A percentile compares a stretch with the other conserved stretches of the same genome.
Conservation (phyloP, 768 basidiomycete species). For the Strobilomyces echinocephalus region DNA sequence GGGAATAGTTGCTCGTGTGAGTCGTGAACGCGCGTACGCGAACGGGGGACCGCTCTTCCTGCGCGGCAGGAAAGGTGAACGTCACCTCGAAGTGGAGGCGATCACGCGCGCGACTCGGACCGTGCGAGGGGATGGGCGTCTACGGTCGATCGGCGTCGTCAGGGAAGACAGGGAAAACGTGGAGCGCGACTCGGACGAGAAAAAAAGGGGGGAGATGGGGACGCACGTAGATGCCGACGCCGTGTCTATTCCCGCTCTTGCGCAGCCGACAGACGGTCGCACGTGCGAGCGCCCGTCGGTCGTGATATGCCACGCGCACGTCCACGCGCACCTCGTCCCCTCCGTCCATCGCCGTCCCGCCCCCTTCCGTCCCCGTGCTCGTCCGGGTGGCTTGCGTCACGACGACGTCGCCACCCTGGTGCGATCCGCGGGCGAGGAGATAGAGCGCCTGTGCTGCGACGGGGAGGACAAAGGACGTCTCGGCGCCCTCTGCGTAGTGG, state of each 20-base stretch:
- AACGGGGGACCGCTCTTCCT: slow-evolving; percentile 5
- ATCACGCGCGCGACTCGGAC: slow-evolving; percentile 4
- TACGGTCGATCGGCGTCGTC: not conserved
- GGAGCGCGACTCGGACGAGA: not conserved
- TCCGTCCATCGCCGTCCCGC: not conserved
- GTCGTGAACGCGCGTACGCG: slow-evolving; percentile 28
- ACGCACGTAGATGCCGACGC: slow-evolving; percentile 36
- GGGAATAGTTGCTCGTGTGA: slow-evolving; percentile 25
- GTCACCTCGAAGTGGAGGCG: slow-evolving; percentile 27
- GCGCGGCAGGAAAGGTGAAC: slow-evolving; percentile 26
- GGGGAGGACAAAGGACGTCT: slow-evolving; percentile 29
- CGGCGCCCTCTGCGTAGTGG: slow-evolving; percentile 11
- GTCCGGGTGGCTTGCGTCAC: slow-evolving; percentile 11
- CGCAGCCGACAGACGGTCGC: slow-evolving; percentile 31
- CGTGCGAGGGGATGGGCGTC: slow-evolving; percentile 11
- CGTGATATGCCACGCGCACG: slow-evolving; percentile 29
- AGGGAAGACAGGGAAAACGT: not conserved
- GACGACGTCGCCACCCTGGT: slow-evolving; percentile 19
- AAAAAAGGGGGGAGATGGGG: not conserved
- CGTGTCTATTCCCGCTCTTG: slow-evolving; percentile 24
- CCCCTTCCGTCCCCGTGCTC: not conserved
- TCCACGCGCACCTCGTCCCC: slow-evolving; percentile 22
- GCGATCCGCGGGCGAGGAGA: slow-evolving; percentile 31
- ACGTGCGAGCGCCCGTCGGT: slow-evolving; percentile 18
- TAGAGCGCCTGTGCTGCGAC: slow-evolving; percentile 29